Evolutionary conservation across 148 eudicot genomes (phyloP), one percentile per base, ranked within the genome.

Genomic region (Silene latifolia): DNA sequence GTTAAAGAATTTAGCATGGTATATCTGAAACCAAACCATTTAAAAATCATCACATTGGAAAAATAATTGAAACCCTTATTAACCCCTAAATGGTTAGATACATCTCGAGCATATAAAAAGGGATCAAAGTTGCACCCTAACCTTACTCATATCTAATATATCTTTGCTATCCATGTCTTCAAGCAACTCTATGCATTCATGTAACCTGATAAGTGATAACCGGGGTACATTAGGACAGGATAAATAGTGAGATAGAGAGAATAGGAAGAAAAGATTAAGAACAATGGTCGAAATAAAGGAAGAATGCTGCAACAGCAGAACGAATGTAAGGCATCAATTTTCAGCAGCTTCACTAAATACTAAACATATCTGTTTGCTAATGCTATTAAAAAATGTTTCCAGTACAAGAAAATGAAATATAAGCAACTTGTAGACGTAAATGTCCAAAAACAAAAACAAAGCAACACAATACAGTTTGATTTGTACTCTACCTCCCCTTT

Each of bases 121-220:
- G 47, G 8, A 17, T 63, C 13, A 76, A 21, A 47, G 61, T 46
- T 18, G 44, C 65, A 53, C 51, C 66, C 80, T 78, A 83, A 86
- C 99, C 87, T 95, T 88, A 76, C 81, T 87, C 99, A 90, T 95
- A 83, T 95, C 94, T 81, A 95, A 72, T 71, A 79, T 74, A 62
- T 92, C 94, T 42, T 89, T 85, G 61, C 68, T 75, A 77, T 89
- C 84, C 92, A 90, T 83, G 74, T 89, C 93, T 86, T 90, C 92
- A 79, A 95, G 98, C 86, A 92, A 80, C 79, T 88, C 86, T 68
- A 95, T 61, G 80, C 97, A 89, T 62, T 95, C 92, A 11, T 51
- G 78, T 80, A 95, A 82, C 96, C 99, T 95, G 78, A 75, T 54
- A 85, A 74, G 44, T 58, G 1, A 59, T 44, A 71, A n/a, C 71